Percentiles rank a stretch among this genome's conserved stretches.
Evolutionary conservation across 2,329 filamentous ascomycete genomes (phyloP).

Genomic region (Balansia obtecta): DNA sequence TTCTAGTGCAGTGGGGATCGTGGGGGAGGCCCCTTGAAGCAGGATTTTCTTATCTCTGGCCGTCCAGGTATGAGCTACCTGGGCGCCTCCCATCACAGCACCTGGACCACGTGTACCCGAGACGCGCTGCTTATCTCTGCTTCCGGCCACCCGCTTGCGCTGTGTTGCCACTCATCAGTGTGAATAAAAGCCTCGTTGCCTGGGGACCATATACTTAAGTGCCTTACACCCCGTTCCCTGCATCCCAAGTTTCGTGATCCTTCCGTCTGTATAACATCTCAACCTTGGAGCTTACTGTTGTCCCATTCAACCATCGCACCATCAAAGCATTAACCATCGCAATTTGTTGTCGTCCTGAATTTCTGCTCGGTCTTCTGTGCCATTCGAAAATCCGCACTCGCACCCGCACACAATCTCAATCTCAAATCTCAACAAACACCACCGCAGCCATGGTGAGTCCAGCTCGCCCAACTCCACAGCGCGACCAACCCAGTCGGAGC

Average conservation of each 20-base stretch:
- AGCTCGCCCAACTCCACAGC: neutral
- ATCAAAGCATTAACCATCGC: neutral
- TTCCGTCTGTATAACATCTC: too few species aligned
- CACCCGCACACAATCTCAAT: neutral
- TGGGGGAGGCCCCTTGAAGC: neutral
- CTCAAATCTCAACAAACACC: neutral
- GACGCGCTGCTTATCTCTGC: neutral
- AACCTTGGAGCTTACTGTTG: too few species aligned
- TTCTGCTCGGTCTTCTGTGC: neutral
- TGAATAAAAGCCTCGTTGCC: neutral
- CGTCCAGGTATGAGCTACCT: neutral
- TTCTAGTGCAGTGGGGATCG: neutral
- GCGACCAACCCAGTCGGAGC: neutral
- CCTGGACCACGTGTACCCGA: neutral
- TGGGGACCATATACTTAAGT: neutral
- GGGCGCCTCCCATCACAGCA: neutral
- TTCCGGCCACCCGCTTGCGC: neutral
- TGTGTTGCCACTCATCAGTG: neutral
- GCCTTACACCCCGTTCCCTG: too few species aligned
- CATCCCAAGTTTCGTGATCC: too few species aligned
- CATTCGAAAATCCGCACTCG: neutral
- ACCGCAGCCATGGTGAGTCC: constrained; percentile 13
- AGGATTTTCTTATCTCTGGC: neutral
- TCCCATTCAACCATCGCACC: neutral
- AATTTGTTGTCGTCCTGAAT: neutral